A percentile compares a stretch with the other conserved stretches of the same genome.
Conservation (phyloP, 2,329 filamentous ascomycete species). For the Trichoderma polysporum region DNA sequence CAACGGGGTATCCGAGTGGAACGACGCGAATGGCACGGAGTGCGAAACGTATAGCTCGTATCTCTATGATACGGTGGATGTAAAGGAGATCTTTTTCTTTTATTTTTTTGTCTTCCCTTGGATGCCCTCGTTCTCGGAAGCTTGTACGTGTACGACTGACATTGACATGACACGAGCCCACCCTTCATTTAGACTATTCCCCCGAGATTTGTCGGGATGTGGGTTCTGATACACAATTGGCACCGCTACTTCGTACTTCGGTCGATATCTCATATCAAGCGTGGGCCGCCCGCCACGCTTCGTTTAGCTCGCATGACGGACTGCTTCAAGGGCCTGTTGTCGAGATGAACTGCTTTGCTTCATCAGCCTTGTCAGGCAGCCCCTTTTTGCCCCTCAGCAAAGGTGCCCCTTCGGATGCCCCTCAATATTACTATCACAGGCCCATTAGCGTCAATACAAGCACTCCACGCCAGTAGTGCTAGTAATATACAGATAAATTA, state of each 20-base stretch:
- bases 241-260: not conserved
- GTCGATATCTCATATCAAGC: not conserved
- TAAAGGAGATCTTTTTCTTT: not conserved
- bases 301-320: constrained; percentile 1
- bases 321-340: constrained; percentile 1
- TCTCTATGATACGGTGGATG: not conserved
- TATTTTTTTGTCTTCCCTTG: not conserved
- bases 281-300: constrained; percentile 1
- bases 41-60: not conserved
- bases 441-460: not conserved
- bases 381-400: constrained; percentile 15
- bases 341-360: constrained; percentile 1
- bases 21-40: not conserved
- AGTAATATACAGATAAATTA: not conserved
- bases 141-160: constrained; percentile 1
- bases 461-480: not conserved
- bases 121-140: not conserved
- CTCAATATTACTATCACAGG: not conserved
- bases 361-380: constrained; percentile 18
- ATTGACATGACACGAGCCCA: constrained; percentile 2
- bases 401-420: constrained; percentile 1
- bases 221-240: not conserved
- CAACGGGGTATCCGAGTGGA: not conserved
- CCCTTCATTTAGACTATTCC: not conserved
- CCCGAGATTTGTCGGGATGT: constrained; percentile 3